phyloP scores from a whole-genome alignment of 257 asterid genomes.

The Solanum stenotomum region DNA sequence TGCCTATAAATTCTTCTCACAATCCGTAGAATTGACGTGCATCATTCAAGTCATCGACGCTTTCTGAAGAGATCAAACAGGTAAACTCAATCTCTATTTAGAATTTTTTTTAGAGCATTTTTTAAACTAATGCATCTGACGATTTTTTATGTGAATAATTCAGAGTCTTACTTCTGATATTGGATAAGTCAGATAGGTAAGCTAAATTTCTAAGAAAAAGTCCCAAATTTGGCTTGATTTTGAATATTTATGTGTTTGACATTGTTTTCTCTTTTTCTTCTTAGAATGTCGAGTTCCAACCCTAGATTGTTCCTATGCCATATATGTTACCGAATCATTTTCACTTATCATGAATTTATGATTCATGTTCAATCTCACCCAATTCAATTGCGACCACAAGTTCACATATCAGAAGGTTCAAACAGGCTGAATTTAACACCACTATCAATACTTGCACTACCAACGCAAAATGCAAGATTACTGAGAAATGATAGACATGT shows the following conservation, averaged over 20 bases:
- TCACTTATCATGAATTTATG: background rate
- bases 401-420: background rate
- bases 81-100: no score
- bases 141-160: no score
- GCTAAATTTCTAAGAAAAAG: no score
- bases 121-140: no score
- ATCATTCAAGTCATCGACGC: no score
- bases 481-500: background rate
- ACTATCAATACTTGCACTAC: background rate
- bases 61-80: no score
- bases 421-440: background rate
- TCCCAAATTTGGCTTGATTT: background rate
- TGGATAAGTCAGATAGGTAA: no score
- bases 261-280: no score
- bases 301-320: background rate
- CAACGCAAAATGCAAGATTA: background rate
- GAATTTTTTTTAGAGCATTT: no score
- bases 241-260: background rate
- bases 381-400: background rate
- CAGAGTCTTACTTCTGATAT: no score
- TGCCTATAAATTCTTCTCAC: no score
- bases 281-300: background rate
- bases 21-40: no score
- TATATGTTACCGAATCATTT: background rate
- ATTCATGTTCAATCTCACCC: background rate